Percentiles rank a stretch among this genome's conserved stretches.
Evolutionary conservation across 2,329 filamentous ascomycete genomes (phyloP).

Genomic region (Paecilomyces sp.): DNA sequence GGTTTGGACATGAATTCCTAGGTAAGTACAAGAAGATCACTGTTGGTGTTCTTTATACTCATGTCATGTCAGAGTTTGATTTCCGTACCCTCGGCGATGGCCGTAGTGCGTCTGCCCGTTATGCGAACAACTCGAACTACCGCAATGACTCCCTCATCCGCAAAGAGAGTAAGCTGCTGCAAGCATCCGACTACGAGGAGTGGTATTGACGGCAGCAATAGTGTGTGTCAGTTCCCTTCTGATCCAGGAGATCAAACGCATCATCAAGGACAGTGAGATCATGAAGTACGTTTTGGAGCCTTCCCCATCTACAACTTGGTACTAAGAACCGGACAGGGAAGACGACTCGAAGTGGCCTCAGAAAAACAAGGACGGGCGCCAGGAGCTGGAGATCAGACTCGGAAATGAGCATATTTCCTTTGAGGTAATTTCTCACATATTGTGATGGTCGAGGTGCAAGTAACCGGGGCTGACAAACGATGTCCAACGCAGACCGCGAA

Average conservation of each 20-base stretch:
- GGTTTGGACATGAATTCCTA: constrained; percentile 96
- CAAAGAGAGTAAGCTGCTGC: constrained; percentile 78
- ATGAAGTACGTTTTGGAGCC: constrained; percentile 63
- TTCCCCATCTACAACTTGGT: background rate
- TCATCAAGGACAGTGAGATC: constrained; percentile 95
- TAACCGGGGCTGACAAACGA: background rate
- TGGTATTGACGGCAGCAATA: constrained; percentile 33
- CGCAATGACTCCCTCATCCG: constrained; percentile 96
- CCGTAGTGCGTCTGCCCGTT: constrained; percentile 84
- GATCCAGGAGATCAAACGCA: constrained; percentile 90
- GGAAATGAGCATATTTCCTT: constrained; percentile 97
- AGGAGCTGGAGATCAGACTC: constrained; percentile 90
- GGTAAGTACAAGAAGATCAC: constrained; percentile 48
- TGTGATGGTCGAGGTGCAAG: background rate
- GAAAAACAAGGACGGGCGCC: constrained; percentile 97
- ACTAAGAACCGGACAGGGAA: constrained; percentile 55
- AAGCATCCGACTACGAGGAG: background rate
- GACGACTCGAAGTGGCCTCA: constrained; percentile 98
- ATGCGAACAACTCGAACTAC: constrained; percentile 99
- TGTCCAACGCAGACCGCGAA: constrained; percentile 69
- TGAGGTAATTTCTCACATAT: constrained; percentile 54
- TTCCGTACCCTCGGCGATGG: constrained; percentile 89
- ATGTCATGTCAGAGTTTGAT: constrained; percentile 69
- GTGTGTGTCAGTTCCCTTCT: constrained; percentile 93
- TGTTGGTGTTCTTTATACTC: constrained; percentile 9